Evolutionary conservation across 2,329 filamentous ascomycete species (phyloP), one percentile per base, ranked within the genome.

Genomic region (Pseudocercospora cruenta): DNA sequence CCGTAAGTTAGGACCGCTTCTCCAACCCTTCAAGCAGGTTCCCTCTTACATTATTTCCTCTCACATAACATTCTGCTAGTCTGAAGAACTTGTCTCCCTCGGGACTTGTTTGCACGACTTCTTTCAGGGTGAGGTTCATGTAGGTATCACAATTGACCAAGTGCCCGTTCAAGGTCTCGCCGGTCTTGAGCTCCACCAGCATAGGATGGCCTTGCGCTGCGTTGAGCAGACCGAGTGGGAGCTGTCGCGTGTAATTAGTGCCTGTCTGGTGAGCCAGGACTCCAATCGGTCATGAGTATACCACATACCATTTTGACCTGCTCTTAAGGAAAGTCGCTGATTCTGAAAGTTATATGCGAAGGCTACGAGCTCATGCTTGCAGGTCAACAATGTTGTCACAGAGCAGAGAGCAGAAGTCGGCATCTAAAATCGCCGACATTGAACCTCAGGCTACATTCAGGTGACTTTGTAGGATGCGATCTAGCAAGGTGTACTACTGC

Each of bases 71-170:
- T 79, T 99, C 96, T 39, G 93, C 90, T 80, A 99, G 83, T 76
- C 93, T 87, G 80, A 93, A 91, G 80, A 99, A 99, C 78, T 91
- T 94, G 80, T 98, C 94, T 69, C 93, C 95, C 76, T 98, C 94
- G 24, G 94, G 90, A 78, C 91, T 97, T 19, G 95, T 98, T 81
- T 98, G 94, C 39, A 98, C 92, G 22, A 99, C 96, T 80, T 98
- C 95, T 80, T 95, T 96, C 72, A 99, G 82, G 1, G 94, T 98
- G 73, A 99, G 84, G 82, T 99, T 99, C 95, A 99, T 99, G 93
- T 95, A 99, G 58, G 94, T 99, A 80, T 99, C 95, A 88, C 94
- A 99, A 80, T 91, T 93, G 79, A 97, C 91, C 66, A 99, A 85
- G 77, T 97, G 93, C 69, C 95, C 95, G 82, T 98, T 99, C 67